These are phyloP conservation scores for Phialophora verrucosa DNA, from an alignment of 2,329 filamentous ascomycete species.

Conservation along the genomic window DNA sequence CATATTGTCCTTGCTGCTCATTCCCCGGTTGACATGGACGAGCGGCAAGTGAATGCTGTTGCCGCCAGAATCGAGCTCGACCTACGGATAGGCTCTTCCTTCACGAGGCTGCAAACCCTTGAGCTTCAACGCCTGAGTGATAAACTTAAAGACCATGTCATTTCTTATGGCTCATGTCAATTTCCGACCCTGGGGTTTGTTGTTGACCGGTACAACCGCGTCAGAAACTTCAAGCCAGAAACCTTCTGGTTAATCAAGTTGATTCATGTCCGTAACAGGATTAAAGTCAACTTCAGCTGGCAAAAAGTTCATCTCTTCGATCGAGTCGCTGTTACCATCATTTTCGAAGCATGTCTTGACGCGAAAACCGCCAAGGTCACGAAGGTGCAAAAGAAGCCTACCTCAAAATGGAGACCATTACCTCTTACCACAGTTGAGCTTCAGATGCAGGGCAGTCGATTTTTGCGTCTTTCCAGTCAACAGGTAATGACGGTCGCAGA, in stretches of 20 bases:
- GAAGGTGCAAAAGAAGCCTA: slow-evolving; percentile 88
- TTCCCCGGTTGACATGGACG: slow-evolving; percentile 77
- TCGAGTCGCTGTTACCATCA: slow-evolving; percentile 75
- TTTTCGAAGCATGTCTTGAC: slow-evolving; percentile 83
- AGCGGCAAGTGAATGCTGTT: slow-evolving; percentile 85
- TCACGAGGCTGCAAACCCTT: slow-evolving; percentile 85
- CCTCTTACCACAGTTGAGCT: slow-evolving; percentile 95
- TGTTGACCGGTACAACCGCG: slow-evolving; percentile 91
- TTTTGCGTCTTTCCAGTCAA: slow-evolving; percentile 88
- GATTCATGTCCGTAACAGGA: slow-evolving; percentile 74
- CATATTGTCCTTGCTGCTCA: slow-evolving; percentile 86
- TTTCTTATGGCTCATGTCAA: slow-evolving; percentile 94
- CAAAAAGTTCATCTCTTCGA: slow-evolving; percentile 83
- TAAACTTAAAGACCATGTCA: slow-evolving; percentile 66
- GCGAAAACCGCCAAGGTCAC: slow-evolving; percentile 79
- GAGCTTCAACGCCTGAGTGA: slow-evolving; percentile 75
- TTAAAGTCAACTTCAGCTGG: slow-evolving; percentile 86
- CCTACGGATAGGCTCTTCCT: slow-evolving; percentile 87
- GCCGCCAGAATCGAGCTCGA: slow-evolving; percentile 89
- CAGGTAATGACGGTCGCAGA: slow-evolving; percentile 88
- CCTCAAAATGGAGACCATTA: slow-evolving; percentile 90
- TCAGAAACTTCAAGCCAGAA: slow-evolving; percentile 92
- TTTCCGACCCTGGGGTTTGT: slow-evolving; percentile 97
- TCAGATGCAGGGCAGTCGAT: slow-evolving; percentile 90
- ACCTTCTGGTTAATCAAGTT: slow-evolving; percentile 92